Conservation (phyloP, 495 filamentous ascomycete species). For the Usnea hakonensis region DNA sequence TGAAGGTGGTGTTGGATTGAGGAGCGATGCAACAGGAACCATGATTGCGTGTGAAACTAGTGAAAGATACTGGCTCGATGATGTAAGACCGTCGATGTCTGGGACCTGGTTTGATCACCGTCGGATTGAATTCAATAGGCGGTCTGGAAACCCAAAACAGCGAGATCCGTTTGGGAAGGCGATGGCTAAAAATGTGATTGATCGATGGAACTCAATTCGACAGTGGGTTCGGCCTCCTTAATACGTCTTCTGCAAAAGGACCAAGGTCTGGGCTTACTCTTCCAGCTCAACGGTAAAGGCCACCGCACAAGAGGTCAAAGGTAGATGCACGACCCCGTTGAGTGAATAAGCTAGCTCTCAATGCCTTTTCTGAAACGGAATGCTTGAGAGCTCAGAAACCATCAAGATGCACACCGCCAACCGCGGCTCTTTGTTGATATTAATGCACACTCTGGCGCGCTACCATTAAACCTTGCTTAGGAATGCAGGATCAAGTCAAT, state of each 20-base stretch:
- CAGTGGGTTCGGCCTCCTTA: not conserved
- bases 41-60: constrained; percentile 27
- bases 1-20: constrained; percentile 49
- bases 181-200: not conserved
- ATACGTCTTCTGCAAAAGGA: constrained; percentile 5
- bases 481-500: constrained; percentile 15
- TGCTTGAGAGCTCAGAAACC: not conserved
- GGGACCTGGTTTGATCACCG: not conserved
- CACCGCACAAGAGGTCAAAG: constrained; percentile 7
- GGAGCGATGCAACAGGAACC: constrained; percentile 50
- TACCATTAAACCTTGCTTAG: not conserved
- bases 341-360: not conserved
- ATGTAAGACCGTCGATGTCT: not conserved
- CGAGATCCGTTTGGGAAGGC: not conserved
- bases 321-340: constrained; percentile 1
- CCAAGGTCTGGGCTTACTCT: constrained; percentile 2
- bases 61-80: constrained; percentile 1
- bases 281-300: constrained; percentile 3
- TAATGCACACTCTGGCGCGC: constrained; percentile 6
- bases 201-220: not conserved
- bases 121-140: not conserved
- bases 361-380: constrained; percentile 5
- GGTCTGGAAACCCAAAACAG: not conserved
- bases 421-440: constrained; percentile 18
- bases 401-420: constrained; percentile 20